Conservation (phyloP, 2,329 filamentous ascomycete genomes). For the Aspergillus calidoustus region DNA sequence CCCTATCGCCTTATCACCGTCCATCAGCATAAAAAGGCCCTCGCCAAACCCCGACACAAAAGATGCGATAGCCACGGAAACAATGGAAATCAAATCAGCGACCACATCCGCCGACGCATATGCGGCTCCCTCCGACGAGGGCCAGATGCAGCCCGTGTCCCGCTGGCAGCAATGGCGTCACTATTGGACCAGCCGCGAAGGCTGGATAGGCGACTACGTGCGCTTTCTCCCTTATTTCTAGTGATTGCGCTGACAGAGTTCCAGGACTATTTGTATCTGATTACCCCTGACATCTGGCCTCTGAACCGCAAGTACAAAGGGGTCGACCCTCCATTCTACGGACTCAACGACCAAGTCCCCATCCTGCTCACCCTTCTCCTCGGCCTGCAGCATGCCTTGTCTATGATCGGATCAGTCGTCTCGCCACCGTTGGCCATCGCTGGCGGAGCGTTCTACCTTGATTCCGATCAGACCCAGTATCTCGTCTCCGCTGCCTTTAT, state of each 20-base stretch:
- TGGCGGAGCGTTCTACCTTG: slow-evolving; percentile 65
- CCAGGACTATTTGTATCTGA: slow-evolving; percentile 58
- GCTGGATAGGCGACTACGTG: slow-evolving; percentile 55
- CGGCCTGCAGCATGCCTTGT: slow-evolving; percentile 77
- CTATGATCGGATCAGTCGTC: slow-evolving; percentile 77
- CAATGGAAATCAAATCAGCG: slow-evolving; percentile 13
- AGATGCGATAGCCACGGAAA: neutral
- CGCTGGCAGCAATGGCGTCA: slow-evolving; percentile 29
- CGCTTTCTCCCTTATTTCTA: neutral
- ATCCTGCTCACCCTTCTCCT: slow-evolving; percentile 74
- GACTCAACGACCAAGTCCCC: slow-evolving; percentile 78
- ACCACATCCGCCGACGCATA: neutral
- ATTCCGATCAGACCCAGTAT: slow-evolving; percentile 66
- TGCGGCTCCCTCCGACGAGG: slow-evolving; percentile 6
- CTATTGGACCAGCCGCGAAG: slow-evolving; percentile 40
- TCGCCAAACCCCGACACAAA: neutral
- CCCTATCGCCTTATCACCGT: neutral
- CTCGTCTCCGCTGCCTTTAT: slow-evolving; percentile 79
- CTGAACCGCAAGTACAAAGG: slow-evolving; percentile 51
- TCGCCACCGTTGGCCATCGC: slow-evolving; percentile 77
- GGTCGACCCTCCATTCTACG: slow-evolving; percentile 76
- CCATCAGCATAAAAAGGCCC: neutral
- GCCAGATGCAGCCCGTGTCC: slow-evolving; percentile 7
- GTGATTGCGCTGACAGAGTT: slow-evolving; percentile 5
- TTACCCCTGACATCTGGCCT: slow-evolving; percentile 59